Evolutionary conservation across 805 yeast genomes (phyloP).

Genomic region (Yarrowia sp.): DNA sequence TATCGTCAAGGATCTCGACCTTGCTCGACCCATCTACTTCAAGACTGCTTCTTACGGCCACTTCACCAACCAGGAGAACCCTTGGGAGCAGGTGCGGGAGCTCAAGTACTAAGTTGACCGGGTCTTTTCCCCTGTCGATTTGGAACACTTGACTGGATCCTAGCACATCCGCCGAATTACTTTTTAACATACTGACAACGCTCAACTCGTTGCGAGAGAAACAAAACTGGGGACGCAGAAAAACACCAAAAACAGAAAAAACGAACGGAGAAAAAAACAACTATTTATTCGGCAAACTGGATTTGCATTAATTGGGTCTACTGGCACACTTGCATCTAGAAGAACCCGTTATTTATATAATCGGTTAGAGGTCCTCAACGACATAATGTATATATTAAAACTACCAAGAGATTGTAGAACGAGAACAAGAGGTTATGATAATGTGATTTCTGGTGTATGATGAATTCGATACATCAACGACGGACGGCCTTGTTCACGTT

Average conservation of each 20-base stretch:
- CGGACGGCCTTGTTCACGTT: too few species aligned
- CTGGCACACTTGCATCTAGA: constrained; percentile 39
- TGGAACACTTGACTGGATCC: constrained; percentile 37
- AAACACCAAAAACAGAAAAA: constrained; percentile 4
- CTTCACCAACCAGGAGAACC: constrained; percentile 97
- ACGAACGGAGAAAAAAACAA: constrained; percentile 13
- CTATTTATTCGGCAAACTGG: constrained; percentile 40
- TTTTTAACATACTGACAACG: constrained; percentile 40
- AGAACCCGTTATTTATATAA: constrained; percentile 39
- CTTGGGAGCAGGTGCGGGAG: constrained; percentile 94
- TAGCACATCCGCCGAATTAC: constrained; percentile 39
- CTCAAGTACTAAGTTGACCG: constrained; percentile 50
- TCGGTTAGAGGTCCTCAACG: constrained; percentile 40
- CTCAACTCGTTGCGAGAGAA: constrained; percentile 41
- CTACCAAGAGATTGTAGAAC: neutral
- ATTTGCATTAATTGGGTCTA: constrained; percentile 39
- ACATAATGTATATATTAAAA: constrained; percentile 39
- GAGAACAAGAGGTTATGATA: neutral
- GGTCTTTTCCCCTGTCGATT: constrained; percentile 29
- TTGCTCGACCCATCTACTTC: constrained; percentile 99
- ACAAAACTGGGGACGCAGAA: constrained; percentile 26
- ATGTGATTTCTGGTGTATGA: too few species aligned
- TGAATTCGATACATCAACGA: too few species aligned
- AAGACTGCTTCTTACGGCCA: constrained; percentile 99
- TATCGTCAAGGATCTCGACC: constrained; percentile 92